Percentiles rank a stretch among this genome's conserved stretches.
Conservation (phyloP, 805 yeast species). For the Barnettozyma pratensis region DNA sequence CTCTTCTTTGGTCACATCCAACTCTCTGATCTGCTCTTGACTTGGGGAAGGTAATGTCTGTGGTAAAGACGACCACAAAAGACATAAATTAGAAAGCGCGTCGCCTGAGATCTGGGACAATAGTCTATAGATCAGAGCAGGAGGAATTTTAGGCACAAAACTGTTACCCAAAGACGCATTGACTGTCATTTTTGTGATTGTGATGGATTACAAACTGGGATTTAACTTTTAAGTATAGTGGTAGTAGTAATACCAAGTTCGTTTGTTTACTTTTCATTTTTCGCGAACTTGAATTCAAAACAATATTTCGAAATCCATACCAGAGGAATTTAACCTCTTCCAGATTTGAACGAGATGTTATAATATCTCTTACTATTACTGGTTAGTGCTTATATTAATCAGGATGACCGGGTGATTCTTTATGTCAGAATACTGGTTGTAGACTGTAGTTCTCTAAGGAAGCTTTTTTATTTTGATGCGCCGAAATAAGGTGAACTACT, state of each 20-base stretch:
- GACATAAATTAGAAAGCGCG: constrained; percentile 19
- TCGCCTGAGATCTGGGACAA: constrained; percentile 16
- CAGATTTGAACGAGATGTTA: too few relatives aligned
- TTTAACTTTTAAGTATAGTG: neutral
- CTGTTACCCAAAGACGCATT: constrained; percentile 18
- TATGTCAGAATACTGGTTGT: too few relatives aligned
- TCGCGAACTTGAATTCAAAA: too few relatives aligned
- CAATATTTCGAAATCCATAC: too few relatives aligned
- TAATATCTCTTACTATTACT: too few relatives aligned
- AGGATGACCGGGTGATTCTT: too few relatives aligned
- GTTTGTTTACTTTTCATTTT: neutral
- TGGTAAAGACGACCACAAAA: constrained; percentile 20
- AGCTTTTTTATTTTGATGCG: too few relatives aligned
- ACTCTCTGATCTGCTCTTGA: constrained; percentile 2
- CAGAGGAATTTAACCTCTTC: too few relatives aligned
- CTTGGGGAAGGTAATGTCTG: constrained; percentile 18
- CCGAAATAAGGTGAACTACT: too few relatives aligned
- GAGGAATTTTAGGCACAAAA: constrained; percentile 15
- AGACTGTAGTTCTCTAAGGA: too few relatives aligned
- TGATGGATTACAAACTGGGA: too few relatives aligned
- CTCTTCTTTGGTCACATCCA: constrained; percentile 7
- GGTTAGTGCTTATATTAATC: too few relatives aligned
- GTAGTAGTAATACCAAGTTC: neutral
- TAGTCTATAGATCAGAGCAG: constrained; percentile 10
- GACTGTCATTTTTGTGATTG: neutral